A percentile compares a stretch with the other conserved stretches of the same genome.
phyloP scores from a whole-genome alignment of 768 basidiomycete genomes.

The Terana coerulea region DNA sequence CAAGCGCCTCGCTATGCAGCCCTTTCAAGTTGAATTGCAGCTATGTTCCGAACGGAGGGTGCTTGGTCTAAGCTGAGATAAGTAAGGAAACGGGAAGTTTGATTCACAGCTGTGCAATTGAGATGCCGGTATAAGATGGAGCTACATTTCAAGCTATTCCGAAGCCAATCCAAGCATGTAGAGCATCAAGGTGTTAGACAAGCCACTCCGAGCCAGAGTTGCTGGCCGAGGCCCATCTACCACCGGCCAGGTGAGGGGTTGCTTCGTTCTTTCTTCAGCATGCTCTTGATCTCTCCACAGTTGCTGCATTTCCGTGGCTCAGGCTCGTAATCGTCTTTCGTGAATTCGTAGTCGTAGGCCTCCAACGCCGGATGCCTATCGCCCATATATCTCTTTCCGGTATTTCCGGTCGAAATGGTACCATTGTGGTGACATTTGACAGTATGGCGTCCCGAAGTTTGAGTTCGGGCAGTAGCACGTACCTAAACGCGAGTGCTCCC shows the following conservation, averaged over 20 bases:
- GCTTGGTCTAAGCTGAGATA: no score
- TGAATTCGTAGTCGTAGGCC: slow-evolving; percentile 18
- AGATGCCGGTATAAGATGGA: no score
- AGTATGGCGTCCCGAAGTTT: slow-evolving; percentile 33
- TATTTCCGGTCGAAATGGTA: slow-evolving; percentile 33
- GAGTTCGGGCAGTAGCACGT: slow-evolving; percentile 33
- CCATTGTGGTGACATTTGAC: slow-evolving; percentile 26
- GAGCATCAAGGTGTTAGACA: no score
- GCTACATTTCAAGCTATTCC: no score
- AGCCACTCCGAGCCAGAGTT: no score
- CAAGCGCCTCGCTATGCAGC: neutral
- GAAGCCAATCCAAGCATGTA: no score
- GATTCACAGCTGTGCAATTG: no score
- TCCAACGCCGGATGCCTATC: slow-evolving; percentile 33
- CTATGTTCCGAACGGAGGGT: neutral
- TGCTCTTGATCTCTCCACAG: slow-evolving; percentile 24
- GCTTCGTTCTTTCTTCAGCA: no score
- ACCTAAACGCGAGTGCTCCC: slow-evolving; percentile 24
- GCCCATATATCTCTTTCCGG: no score
- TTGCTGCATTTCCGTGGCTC: slow-evolving; percentile 27
- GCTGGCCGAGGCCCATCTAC: no score
- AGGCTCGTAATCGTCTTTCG: slow-evolving; percentile 26
- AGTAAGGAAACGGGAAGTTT: no score
- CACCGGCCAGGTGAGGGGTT: no score
- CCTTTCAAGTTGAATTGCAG: neutral